These are phyloP conservation scores for Peronospora belbahrii DNA, from an alignment of 352 stramenopile genomes.

Conservation along the genomic window DNA sequence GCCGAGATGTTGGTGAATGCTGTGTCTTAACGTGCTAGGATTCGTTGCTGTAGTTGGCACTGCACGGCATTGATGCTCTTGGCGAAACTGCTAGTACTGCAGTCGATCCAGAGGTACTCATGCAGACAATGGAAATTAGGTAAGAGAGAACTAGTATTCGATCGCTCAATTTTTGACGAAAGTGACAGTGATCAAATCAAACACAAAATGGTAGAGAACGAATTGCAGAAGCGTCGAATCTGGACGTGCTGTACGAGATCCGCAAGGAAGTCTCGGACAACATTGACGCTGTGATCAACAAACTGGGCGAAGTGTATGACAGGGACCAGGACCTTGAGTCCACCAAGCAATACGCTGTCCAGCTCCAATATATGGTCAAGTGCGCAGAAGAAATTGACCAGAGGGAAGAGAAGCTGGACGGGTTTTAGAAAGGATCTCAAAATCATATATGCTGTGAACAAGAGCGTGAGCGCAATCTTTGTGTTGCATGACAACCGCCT, in stretches of 20 bases:
- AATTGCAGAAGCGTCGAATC: constrained; percentile 47
- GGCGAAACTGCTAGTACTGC: constrained; percentile 64
- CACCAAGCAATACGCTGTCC: constrained; percentile 59
- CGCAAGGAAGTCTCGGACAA: constrained; percentile 52
- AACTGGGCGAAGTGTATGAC: constrained; percentile 73
- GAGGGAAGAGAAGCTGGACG: constrained; percentile 68
- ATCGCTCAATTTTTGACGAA: neutral
- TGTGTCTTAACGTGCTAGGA: constrained; percentile 1
- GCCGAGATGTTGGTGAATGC: neutral
- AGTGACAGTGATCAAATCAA: neutral
- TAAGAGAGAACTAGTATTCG: constrained; percentile 8
- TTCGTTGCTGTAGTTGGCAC: constrained; percentile 36
- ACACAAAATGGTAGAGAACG: constrained; percentile 41
- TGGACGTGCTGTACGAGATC: constrained; percentile 49
- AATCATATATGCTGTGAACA: too few species aligned
- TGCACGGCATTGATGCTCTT: constrained; percentile 79
- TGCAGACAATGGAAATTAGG: constrained; percentile 85
- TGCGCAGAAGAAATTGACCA: constrained; percentile 73
- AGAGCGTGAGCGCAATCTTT: too few species aligned
- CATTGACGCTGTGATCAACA: constrained; percentile 66
- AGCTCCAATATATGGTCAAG: constrained; percentile 86
- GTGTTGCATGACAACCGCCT: neutral
- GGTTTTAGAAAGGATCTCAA: constrained; percentile 7
- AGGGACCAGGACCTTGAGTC: constrained; percentile 62
- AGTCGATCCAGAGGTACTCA: constrained; percentile 67